Base-by-base conservation (phyloP, 2,329 filamentous ascomycete species). In the Rosellinia necatrix region DNA sequence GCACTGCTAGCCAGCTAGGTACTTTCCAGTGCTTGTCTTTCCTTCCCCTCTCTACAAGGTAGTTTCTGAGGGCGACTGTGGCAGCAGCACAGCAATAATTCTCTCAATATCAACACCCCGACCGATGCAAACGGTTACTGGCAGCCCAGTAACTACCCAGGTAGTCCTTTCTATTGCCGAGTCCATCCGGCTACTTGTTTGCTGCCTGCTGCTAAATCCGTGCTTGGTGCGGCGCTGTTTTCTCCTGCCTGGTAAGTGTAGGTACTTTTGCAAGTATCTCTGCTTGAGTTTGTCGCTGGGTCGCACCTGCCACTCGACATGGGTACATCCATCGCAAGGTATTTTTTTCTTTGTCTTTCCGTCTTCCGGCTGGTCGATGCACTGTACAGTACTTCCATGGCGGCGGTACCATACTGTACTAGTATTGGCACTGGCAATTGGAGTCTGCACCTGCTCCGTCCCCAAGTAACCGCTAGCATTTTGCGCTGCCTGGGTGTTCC, bases 61-160 rank as follows among this genome's bases (percentile, higher is more conserved):
- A 38, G 32, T 27, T 13, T 35, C 29, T 19, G 53, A 43, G 10
- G 41, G 29, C 27, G 42, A 22, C 25, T 32, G 42, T 49, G 19
- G 35, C 25, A 56, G 37, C 57, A 46, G 27, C 44, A 50, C 35
- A n/a, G 15, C 40, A 42, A 17, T 48, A 47, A 35, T 41, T 44
- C 43, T 56, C 44, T 46, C 50, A 40, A 47, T 48, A 32, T 25
- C 42, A 37, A 5, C 43, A 25, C 53, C 19, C 49, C 35, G n/a
- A 43, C 40, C 48, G 37, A 42, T 41, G 38, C 53, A 49, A 22
- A 40, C 46, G 51, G 54, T 54, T 49, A 58, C 54, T 54, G 46
- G 58, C 50, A 60, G 57, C 12, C 58, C 54, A 60, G 58, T 51
- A 51, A 32, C 35, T 29, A n/a, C n/a, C n/a, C n/a, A n/a, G n/a